Base-by-base conservation (phyloP, 202 grass and related monocot genomes). In the Panicum hallii region DNA sequence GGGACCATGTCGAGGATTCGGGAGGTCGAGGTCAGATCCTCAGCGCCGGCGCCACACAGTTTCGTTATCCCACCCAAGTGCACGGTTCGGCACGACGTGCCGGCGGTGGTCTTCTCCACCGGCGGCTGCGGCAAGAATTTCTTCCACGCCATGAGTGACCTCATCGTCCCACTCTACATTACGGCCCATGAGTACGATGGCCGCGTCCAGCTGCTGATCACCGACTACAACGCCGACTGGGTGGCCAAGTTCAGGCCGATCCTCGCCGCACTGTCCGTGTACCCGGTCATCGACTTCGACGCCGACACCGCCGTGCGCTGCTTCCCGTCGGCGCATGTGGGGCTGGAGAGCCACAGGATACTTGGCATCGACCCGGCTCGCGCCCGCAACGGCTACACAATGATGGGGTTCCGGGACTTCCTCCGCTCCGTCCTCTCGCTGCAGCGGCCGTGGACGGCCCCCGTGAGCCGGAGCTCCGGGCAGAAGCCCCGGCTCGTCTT, bases 61-160 rank as follows among this genome's bases (percentile, higher is more conserved):
- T 36, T 64, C 75, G 43, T 83, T 0, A 36, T 64, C 45, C 63
- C 57, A 43, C 87, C 84, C 6, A 22, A 2, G 22, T 93, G 91
- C 62, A 74, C 80, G 19, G 72, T 72, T 0, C 62, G 32, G 16
- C 85, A 91, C 46, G 42, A 84, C 42, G 76, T 92, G 44, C 89
- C 89, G 0, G 85, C 88, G 1, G 67, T 93, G 26, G 42, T 93
- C 56, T 97, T 97, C 57, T 87, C 94, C 11, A 86, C 71, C 5
- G 85, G 72, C 36, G 85, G 85, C 22, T 91, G 69, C 65, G 67
- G 68, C 32, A 53, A 11, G 0, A 97, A 97, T 65, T 64, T 78
- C 52, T 93, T 88, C 65, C 94, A 97, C 79, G 80, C 67, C 30
- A 88, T 91, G 57, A 84, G 70, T 13, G 87, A 92, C 70, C 20